Evolutionary conservation across 2,329 filamentous ascomycete species (phyloP).

Genomic region (Neofusicoccum parvum): DNA sequence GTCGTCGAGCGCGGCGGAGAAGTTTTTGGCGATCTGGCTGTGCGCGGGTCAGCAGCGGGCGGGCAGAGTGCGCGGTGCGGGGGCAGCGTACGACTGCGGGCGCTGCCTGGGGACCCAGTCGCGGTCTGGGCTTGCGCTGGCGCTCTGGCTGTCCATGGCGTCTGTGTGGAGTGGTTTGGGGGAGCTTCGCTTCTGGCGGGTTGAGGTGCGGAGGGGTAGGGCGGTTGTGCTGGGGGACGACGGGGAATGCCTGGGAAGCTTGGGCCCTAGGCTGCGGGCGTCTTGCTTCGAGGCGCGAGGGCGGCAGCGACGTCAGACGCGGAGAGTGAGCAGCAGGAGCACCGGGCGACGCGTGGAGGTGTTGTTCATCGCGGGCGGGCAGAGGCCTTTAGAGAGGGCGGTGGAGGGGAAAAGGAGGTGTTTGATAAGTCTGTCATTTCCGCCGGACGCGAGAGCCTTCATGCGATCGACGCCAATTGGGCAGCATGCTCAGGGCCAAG

Average conservation of each 20-base stretch:
- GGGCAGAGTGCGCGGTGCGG: slow-evolving; percentile 20
- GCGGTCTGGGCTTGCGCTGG: slow-evolving; percentile 71
- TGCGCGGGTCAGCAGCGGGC: slow-evolving; percentile 4
- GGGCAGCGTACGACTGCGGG: slow-evolving; percentile 73
- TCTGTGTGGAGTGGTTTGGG: slow-evolving; percentile 20
- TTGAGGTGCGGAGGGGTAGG: slow-evolving; percentile 19
- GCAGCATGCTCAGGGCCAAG: slow-evolving; percentile 1
- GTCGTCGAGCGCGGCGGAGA: slow-evolving; percentile 82
- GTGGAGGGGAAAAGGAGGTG: slow-evolving; percentile 31
- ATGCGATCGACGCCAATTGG: slow-evolving; percentile 19
- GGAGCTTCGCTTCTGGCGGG: slow-evolving; percentile 21
- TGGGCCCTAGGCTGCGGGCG: not conserved
- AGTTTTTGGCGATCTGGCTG: slow-evolving; percentile 85
- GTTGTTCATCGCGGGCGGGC: slow-evolving; percentile 13
- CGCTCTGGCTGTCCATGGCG: slow-evolving; percentile 43
- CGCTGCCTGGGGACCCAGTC: slow-evolving; percentile 81
- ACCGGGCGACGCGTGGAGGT: slow-evolving; percentile 19
- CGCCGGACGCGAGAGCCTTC: slow-evolving; percentile 15
- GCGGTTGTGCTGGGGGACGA: slow-evolving; percentile 1
- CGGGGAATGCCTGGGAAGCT: slow-evolving; percentile 14
- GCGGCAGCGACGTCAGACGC: slow-evolving; percentile 17
- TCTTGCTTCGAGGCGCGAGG: not conserved
- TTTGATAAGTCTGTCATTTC: slow-evolving; percentile 21
- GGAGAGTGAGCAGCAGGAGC: slow-evolving; percentile 16
- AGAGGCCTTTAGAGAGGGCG: slow-evolving; percentile 19